Evolutionary conservation across 1,284 basidiomycete species (phyloP).

Genomic region (Erythrobasidium hasegawianum): DNA sequence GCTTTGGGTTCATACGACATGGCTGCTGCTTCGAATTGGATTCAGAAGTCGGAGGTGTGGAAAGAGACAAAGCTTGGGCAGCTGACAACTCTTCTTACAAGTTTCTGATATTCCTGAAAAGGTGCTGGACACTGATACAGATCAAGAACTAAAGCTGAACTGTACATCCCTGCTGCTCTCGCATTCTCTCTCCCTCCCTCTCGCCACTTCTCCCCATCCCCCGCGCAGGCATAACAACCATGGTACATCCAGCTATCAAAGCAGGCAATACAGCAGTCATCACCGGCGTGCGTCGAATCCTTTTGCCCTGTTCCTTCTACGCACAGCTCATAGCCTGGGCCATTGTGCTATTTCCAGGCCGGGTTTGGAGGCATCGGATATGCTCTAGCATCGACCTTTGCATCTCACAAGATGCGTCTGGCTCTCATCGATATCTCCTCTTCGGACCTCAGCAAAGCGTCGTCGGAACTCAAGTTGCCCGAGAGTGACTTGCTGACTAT

Average conservation of each 20-base stretch:
- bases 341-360: too few relatives aligned
- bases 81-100: too few relatives aligned
- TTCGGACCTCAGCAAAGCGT: constrained; percentile 21
- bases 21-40: neutral
- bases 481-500: constrained; percentile 34
- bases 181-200: too few relatives aligned
- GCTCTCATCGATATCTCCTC: constrained; percentile 39
- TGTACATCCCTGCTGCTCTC: too few relatives aligned
- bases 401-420: constrained; percentile 33
- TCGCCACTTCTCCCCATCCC: too few relatives aligned
- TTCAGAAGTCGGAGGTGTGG: too few relatives aligned
- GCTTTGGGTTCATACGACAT: neutral
- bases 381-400: constrained; percentile 32
- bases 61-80: neutral
- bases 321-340: too few relatives aligned
- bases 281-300: constrained; percentile 36
- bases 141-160: too few relatives aligned
- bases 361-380: constrained; percentile 42
- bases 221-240: neutral
- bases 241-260: constrained; percentile 36
- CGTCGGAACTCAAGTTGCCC: constrained; percentile 11
- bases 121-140: too few relatives aligned
- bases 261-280: constrained; percentile 38
- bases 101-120: too few relatives aligned
- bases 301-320: too few relatives aligned